Evolutionary conservation across 345 rosid species (phyloP).

Genomic region (Aegle marmelos): DNA sequence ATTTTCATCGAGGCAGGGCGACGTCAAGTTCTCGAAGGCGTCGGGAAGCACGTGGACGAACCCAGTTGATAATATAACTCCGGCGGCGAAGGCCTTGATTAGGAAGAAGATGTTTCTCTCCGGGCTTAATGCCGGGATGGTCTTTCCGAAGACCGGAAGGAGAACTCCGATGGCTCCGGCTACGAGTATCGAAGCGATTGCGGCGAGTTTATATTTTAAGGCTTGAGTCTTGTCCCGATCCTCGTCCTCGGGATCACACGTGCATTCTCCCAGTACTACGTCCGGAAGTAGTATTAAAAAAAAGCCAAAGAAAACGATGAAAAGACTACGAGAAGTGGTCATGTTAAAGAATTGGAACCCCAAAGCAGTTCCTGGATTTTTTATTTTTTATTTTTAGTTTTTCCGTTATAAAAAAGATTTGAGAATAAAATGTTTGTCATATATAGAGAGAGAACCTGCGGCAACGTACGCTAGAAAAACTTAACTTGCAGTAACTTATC

Average conservation of each 20-base stretch:
- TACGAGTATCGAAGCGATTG: slow-evolving; percentile 45
- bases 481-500: no score
- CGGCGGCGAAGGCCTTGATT: slow-evolving; percentile 51
- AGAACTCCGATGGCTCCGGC: slow-evolving; percentile 48
- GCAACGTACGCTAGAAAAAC: no score
- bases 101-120: slow-evolving; percentile 42
- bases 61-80: slow-evolving; percentile 51
- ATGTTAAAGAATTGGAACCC: background rate
- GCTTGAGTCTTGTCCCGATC: slow-evolving; percentile 11
- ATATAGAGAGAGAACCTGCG: no score
- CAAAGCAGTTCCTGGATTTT: no score
- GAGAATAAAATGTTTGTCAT: background rate
- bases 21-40: slow-evolving; percentile 38
- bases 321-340: background rate
- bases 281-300: background rate
- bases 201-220: slow-evolving; percentile 35
- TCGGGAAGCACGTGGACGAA: slow-evolving; percentile 56
- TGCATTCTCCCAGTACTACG: slow-evolving; percentile 23
- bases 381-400: no score
- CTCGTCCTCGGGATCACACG: slow-evolving; percentile 7
- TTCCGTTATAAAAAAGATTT: background rate
- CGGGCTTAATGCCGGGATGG: slow-evolving; percentile 32
- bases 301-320: background rate
- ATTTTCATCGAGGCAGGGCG: slow-evolving; percentile 38
- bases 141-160: slow-evolving; percentile 43